phyloP scores from a whole-genome alignment of 73 alveolate species.

The Tetrahymena borealis region DNA sequence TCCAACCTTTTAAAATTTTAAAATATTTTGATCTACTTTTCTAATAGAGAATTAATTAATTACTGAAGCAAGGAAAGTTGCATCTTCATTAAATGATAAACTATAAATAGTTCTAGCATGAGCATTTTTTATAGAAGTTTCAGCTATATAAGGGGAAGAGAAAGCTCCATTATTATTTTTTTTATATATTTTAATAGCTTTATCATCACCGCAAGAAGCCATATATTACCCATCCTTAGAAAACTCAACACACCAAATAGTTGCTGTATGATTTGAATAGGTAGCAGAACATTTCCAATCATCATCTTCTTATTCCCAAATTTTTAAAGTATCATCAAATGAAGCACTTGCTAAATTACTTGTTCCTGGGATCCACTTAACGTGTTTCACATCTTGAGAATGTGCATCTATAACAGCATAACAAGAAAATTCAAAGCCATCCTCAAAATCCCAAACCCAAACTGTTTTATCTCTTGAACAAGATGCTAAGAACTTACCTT shows the following conservation, averaged over 20 bases:
- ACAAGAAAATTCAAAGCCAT: constrained; percentile 72
- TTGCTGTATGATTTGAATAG: constrained; percentile 69
- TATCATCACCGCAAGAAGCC: constrained; percentile 66
- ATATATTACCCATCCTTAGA: not conserved
- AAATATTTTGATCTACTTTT: constrained; percentile 78
- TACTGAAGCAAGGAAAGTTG: constrained; percentile 57
- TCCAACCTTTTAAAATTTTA: constrained; percentile 54
- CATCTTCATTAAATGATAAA: constrained; percentile 60
- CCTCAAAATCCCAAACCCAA: constrained; percentile 90
- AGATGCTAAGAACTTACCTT: constrained; percentile 86
- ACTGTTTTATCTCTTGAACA: constrained; percentile 92
- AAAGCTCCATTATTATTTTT: constrained; percentile 31
- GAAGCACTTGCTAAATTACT: constrained; percentile 77
- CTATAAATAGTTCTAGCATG: constrained; percentile 84
- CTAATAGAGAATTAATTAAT: constrained; percentile 5
- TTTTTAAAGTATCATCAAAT: constrained; percentile 22
- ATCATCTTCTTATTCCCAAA: constrained; percentile 79
- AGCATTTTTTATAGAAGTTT: constrained; percentile 49
- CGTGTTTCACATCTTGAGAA: constrained; percentile 85
- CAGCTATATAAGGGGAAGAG: constrained; percentile 15
- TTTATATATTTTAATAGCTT: constrained; percentile 65
- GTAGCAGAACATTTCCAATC: constrained; percentile 70
- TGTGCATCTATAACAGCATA: constrained; percentile 85
- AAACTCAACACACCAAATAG: constrained; percentile 80
- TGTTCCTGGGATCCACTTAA: constrained; percentile 74